A percentile compares a stretch with the other conserved stretches of the same genome.
These are phyloP conservation scores for Vigna nakashimae DNA, from an alignment of 306 rosid genomes.

Conservation along the genomic window DNA sequence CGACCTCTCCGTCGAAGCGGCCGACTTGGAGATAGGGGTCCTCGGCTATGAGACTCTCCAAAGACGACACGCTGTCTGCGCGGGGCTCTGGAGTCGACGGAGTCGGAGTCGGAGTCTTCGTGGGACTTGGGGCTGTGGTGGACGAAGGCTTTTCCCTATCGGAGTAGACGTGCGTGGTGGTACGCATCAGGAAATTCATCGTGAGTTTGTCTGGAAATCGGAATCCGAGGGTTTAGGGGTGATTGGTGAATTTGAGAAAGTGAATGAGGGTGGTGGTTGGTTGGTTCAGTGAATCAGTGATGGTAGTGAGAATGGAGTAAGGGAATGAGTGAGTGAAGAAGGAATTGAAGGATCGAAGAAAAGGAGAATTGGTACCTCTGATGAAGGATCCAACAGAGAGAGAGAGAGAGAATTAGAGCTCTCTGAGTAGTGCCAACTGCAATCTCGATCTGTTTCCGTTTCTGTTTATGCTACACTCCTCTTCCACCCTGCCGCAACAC, in stretches of 20 bases:
- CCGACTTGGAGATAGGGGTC: slow-evolving; percentile 58
- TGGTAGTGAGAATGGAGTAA: neutral
- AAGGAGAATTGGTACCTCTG: neutral
- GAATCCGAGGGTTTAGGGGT: slow-evolving; percentile 9
- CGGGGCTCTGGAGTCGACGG: slow-evolving; percentile 47
- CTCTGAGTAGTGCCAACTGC: slow-evolving; percentile 17
- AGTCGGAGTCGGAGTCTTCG: neutral
- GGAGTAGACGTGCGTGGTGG: slow-evolving; percentile 56
- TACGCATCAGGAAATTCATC: slow-evolving; percentile 85
- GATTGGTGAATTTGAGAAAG: no score
- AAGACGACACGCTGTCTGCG: slow-evolving; percentile 52
- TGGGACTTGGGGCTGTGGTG: neutral
- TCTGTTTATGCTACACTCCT: slow-evolving; percentile 32
- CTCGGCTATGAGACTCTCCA: slow-evolving; percentile 70
- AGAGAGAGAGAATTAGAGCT: slow-evolving; percentile 7
- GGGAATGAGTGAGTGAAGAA: slow-evolving; percentile 1
- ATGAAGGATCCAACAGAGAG: slow-evolving; percentile 11
- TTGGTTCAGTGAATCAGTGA: neutral
- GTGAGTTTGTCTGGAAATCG: neutral
- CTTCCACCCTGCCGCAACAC: neutral
- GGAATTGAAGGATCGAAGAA: slow-evolving; percentile 1
- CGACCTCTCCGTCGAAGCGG: slow-evolving; percentile 56
- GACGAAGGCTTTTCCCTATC: slow-evolving; percentile 56
- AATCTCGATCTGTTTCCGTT: slow-evolving; percentile 50
- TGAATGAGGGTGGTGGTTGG: neutral